A percentile compares a stretch with the other conserved stretches of the same genome.
These are phyloP conservation scores for Vaccinium corymbosum DNA, from an alignment of 148 eudicot genomes.

Conservation along the genomic window DNA sequence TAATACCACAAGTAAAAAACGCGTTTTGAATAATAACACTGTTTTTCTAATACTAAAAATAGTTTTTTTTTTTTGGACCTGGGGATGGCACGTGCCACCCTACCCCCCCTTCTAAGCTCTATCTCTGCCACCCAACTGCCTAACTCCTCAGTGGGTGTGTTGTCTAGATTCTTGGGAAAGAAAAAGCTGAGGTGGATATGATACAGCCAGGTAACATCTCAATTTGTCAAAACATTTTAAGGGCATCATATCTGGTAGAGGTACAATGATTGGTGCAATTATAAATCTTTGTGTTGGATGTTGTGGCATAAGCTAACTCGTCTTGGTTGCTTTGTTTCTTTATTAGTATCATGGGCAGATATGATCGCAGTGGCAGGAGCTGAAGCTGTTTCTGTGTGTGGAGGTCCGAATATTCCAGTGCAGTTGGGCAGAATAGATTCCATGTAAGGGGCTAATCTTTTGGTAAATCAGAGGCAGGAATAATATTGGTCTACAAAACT, in stretches of 20 bases:
- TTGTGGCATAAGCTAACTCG: conserved; percentile 18
- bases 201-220: conserved; percentile 48
- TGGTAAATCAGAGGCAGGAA: not conserved
- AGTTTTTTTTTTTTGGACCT: too few species aligned
- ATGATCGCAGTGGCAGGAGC: conserved; percentile 92
- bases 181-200: conserved; percentile 60
- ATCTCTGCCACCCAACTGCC: conserved; percentile 21
- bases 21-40: too few species aligned
- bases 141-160: conserved; percentile 46
- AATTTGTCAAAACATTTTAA: conserved; percentile 1
- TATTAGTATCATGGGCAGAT: conserved; percentile 90
- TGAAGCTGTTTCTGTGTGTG: conserved; percentile 83
- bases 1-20: too few species aligned
- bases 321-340: conserved; percentile 15
- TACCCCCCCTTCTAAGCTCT: too few species aligned
- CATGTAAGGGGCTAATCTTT: conserved; percentile 38
- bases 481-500: not conserved
- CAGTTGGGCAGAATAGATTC: conserved; percentile 83
- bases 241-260: not conserved
- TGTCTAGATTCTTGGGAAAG: conserved; percentile 80
- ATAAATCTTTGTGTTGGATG: conserved; percentile 5
- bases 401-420: conserved; percentile 78
- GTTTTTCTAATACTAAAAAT: too few species aligned
- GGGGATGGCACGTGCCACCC: too few species aligned
- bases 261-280: not conserved